phyloP scores from a whole-genome alignment of 2,329 filamentous ascomycete species.

The Fusarium vanettenii region DNA sequence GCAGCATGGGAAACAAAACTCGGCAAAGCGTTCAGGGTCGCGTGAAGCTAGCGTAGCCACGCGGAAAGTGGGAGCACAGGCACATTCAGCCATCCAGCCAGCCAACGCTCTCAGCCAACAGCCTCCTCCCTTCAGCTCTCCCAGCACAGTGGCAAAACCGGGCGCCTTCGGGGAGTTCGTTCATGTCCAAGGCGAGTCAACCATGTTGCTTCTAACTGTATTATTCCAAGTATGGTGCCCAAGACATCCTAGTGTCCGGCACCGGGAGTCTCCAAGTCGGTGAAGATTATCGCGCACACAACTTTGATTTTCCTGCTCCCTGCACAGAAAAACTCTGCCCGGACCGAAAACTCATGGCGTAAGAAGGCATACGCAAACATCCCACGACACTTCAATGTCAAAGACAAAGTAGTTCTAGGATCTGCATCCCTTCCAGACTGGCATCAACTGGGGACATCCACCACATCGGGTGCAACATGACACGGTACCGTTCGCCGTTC shows the following conservation, averaged over 20 bases:
- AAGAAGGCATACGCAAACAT: neutral
- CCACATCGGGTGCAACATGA: neutral
- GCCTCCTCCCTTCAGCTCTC: conserved; percentile 3
- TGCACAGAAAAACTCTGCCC: neutral
- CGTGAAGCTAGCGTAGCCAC: conserved; percentile 1
- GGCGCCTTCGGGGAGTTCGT: conserved; percentile 34
- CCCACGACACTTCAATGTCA: neutral
- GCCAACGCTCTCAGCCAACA: neutral
- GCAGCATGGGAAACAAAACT: conserved; percentile 16
- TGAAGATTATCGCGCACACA: conserved; percentile 25
- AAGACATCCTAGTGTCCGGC: conserved; percentile 10
- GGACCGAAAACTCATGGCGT: neutral
- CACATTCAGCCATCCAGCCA: neutral
- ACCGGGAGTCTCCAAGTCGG: conserved; percentile 13
- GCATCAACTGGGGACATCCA: neutral
- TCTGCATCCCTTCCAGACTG: neutral
- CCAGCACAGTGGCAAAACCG: conserved; percentile 8
- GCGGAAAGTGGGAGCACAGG: conserved; percentile 23
- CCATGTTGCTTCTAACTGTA: conserved; percentile 20
- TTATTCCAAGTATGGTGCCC: conserved; percentile 10
- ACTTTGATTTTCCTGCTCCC: neutral
- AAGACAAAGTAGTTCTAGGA: neutral
- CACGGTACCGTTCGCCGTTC: neutral
- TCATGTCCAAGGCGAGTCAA: conserved; percentile 1
- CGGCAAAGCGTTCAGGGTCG: conserved; percentile 10